Percentiles rank a stretch among this genome's conserved stretches.
Evolutionary conservation across 176 grass and related monocot species (phyloP).

Genomic region (Microstegium vimineum): DNA sequence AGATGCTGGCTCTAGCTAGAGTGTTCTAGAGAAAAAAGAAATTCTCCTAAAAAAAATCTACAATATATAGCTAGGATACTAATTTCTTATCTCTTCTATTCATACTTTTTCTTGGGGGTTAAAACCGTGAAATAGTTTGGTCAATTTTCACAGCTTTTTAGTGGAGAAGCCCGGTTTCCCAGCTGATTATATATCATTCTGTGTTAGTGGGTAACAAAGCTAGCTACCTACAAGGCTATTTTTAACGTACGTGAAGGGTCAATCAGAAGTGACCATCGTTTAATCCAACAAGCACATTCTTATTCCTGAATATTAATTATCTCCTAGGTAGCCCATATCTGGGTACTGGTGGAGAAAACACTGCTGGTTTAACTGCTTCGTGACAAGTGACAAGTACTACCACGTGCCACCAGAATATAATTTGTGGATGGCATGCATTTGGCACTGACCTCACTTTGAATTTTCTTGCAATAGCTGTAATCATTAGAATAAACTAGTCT

Average conservation of each 20-base stretch:
- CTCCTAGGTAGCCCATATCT: slow-evolving; percentile 36
- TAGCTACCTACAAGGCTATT: slow-evolving; percentile 11
- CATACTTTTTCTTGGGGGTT: not conserved
- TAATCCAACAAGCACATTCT: slow-evolving; percentile 9
- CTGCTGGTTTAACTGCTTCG: slow-evolving; percentile 8
- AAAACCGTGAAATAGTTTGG: not conserved
- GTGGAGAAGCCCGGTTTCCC: not conserved
- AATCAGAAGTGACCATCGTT: not conserved
- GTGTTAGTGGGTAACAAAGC: not conserved
- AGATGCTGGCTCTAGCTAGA: not conserved
- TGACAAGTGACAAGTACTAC: slow-evolving; percentile 8
- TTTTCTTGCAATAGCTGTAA: not conserved
- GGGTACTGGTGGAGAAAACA: not conserved
- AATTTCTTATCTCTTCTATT: not conserved
- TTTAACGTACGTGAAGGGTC: slow-evolving; percentile 4
- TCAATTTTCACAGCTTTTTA: not conserved
- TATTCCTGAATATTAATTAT: slow-evolving; percentile 14
- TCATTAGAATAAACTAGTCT: not conserved
- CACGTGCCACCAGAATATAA: slow-evolving; percentile 5
- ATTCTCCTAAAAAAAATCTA: not conserved
- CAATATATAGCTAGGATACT: not conserved
- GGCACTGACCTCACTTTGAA: not conserved
- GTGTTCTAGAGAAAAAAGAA: not conserved
- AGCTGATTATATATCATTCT: not conserved
- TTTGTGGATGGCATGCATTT: slow-evolving; percentile 6